These are phyloP conservation scores for Bocquillonia castaneifolia DNA, from an alignment of 441 rosid genomes.

Conservation along the genomic window DNA sequence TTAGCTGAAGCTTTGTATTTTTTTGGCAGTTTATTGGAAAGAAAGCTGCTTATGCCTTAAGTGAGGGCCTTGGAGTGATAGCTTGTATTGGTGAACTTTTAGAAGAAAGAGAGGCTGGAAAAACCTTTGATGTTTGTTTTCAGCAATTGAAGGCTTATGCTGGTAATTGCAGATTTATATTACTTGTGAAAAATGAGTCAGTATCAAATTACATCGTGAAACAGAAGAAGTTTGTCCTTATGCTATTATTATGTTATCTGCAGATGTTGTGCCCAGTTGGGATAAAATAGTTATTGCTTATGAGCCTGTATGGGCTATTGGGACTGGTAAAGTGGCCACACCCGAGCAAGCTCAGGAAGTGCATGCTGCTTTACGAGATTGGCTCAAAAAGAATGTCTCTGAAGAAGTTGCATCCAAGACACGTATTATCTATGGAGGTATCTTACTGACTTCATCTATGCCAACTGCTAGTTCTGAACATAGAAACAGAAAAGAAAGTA, in stretches of 20 bases:
- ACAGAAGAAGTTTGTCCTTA: constrained; percentile 6
- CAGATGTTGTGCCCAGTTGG: constrained; percentile 86
- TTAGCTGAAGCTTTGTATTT: constrained; percentile 23
- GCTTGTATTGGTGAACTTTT: constrained; percentile 89
- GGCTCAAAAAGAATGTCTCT: constrained; percentile 87
- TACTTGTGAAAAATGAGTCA: constrained; percentile 6
- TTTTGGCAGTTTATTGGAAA: constrained; percentile 76
- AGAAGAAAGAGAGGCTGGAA: constrained; percentile 90
- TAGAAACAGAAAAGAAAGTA: background rate
- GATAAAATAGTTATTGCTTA: constrained; percentile 87
- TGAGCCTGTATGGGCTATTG: constrained; percentile 99
- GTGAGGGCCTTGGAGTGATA: constrained; percentile 75
- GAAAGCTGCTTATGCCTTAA: constrained; percentile 89
- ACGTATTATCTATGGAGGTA: constrained; percentile 95
- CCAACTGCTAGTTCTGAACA: background rate
- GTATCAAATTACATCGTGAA: background rate
- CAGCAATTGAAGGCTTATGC: constrained; percentile 81
- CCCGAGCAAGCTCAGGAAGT: constrained; percentile 96
- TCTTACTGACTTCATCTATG: background rate
- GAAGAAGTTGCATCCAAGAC: constrained; percentile 85
- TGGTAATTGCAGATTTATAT: constrained; percentile 34
- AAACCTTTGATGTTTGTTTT: constrained; percentile 89
- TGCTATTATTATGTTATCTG: constrained; percentile 13
- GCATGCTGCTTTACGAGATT: constrained; percentile 75
- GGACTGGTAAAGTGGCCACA: constrained; percentile 93